Evolutionary conservation across 805 yeast species (phyloP), one percentile per base, ranked within the genome.

Genomic region (Hemisphaericaspora nanyangensis): DNA sequence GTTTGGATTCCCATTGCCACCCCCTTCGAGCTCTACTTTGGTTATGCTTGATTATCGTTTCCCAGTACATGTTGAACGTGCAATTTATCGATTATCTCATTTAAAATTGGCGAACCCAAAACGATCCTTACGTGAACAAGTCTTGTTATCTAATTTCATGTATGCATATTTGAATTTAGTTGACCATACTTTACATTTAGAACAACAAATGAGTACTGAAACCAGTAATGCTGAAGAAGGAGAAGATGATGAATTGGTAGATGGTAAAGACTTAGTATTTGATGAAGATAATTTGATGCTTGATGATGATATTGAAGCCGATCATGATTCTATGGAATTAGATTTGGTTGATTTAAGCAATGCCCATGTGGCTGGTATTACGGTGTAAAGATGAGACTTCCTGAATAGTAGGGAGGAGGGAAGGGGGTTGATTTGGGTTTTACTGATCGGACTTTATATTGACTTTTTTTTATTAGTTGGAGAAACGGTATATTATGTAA

Each of bases 11-110:
- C 95, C 95, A 6, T 63, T 85, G 39, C 95, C 95, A 1, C 88
- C 89, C 27, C 76, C 87, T 13, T 81, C 91, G 0, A 74, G 73
- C 20, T 82, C 91, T 1, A 85, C 93, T 0, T 67, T 85, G 28
- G 75, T 84, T 15, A 85, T 85, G 95, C 68, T 85, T 42, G 91
- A 85, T 55, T 81, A 83, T 52, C 70, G 99, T 46, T 85, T 86
- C 59, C 97, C 98, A 0, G 80, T 93, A 33, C 96, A 91, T 60
- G 95, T 93, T 31, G 99, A 93, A 61, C 74, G 99, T 29, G 99
- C 99, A 0, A 85, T 93, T 37, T 93, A 93, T 61, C 70, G 99
- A 40, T 70, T 93, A 40, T 85, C 96, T 38, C 99, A 93, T 61
- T 67, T 93, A 57, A 93, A 93, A 60, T 71, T 93, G 47, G 96